Evolutionary conservation across 805 yeast species (phyloP).

Genomic region (Priceomyces melissophilus): DNA sequence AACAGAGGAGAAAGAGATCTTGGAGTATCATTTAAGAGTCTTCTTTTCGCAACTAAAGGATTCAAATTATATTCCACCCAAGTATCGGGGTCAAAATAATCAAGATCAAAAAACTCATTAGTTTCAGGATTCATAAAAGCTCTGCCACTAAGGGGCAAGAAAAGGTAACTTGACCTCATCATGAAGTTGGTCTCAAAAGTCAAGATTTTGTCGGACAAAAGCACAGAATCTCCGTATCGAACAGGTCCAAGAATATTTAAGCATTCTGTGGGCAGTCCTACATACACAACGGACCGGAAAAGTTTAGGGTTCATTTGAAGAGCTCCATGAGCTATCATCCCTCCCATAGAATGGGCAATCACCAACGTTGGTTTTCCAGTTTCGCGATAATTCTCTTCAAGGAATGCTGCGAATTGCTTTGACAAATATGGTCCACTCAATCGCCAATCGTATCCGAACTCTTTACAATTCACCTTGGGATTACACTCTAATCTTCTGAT

Average conservation of each 20-base stretch:
- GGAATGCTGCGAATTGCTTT: conserved; percentile 46
- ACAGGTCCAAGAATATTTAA: conserved; percentile 85
- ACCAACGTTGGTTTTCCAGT: conserved; percentile 62
- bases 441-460: conserved; percentile 95
- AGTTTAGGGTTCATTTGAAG: conserved; percentile 64
- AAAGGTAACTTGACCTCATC: conserved; percentile 81
- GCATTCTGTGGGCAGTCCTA: conserved; percentile 81
- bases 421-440: conserved; percentile 59
- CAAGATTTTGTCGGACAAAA: conserved; percentile 68
- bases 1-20: not conserved
- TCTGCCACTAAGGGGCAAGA: conserved; percentile 72
- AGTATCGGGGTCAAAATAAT: conserved; percentile 73
- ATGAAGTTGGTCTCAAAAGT: conserved; percentile 81
- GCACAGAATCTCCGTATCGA: conserved; percentile 74
- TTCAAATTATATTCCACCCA: conserved; percentile 77
- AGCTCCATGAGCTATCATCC: conserved; percentile 77
- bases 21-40: conserved; percentile 27
- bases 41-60: conserved; percentile 58
- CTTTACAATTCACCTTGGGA: conserved; percentile 59
- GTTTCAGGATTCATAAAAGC: conserved; percentile 66
- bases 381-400: conserved; percentile 42
- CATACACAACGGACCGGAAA: conserved; percentile 74
- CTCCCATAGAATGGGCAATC: conserved; percentile 95
- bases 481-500: conserved; percentile 50
- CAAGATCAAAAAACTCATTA: conserved; percentile 57